A percentile compares a stretch with the other conserved stretches of the same genome.
Conservation (phyloP, 1,284 basidiomycete genomes). For the Heliocybe sulcata region DNA sequence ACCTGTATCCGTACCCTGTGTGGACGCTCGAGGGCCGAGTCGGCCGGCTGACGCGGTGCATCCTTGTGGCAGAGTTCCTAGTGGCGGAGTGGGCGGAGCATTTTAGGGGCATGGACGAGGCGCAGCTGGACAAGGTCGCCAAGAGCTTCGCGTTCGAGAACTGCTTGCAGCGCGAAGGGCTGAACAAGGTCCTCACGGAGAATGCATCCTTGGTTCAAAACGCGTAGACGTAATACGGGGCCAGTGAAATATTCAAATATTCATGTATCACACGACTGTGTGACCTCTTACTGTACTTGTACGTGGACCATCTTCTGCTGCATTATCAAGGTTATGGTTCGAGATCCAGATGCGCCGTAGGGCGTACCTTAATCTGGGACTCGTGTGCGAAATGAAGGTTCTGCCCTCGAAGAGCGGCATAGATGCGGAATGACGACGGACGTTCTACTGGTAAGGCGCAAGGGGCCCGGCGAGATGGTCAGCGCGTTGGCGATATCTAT, state of each 20-base stretch:
- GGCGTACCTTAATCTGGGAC: no score
- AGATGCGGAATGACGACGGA: no score
- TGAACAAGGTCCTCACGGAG: constrained; percentile 31
- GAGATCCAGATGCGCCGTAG: background rate
- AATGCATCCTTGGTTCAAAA: constrained; percentile 17
- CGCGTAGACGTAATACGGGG: background rate
- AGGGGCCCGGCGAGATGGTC: no score
- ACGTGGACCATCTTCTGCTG: background rate
- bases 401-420: no score
- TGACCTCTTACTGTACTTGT: background rate
- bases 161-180: constrained; percentile 36
- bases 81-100: constrained; percentile 30
- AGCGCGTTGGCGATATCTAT: no score
- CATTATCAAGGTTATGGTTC: background rate
- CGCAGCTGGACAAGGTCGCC: constrained; percentile 38
- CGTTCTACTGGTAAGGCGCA: no score
- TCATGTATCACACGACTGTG: background rate
- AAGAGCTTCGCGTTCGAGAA: constrained; percentile 50
- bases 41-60: constrained; percentile 23
- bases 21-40: constrained; percentile 31
- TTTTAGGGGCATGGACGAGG: constrained; percentile 28
- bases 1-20: constrained; percentile 34
- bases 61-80: constrained; percentile 31
- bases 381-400: no score
- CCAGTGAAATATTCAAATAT: background rate